These are phyloP conservation scores for Vitis riparia DNA, from an alignment of 164 flowering plant genomes.

Conservation along the genomic window DNA sequence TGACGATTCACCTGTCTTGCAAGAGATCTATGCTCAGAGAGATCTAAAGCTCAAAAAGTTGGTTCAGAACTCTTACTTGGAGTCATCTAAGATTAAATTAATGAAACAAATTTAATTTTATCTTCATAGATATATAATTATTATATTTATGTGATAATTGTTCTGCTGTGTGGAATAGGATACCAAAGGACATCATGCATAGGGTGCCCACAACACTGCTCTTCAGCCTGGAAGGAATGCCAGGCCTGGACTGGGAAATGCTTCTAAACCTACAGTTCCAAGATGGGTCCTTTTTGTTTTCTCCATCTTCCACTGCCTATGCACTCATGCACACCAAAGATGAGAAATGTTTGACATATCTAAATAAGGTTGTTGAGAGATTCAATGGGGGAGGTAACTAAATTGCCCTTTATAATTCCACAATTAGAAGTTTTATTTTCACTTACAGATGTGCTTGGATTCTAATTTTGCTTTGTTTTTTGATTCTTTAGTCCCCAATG, in stretches of 20 bases:
- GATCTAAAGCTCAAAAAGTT: constrained; percentile 72
- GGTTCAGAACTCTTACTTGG: too few relatives aligned
- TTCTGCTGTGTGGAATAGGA: constrained; percentile 45
- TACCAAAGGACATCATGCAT: constrained; percentile 83
- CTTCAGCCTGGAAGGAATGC: constrained; percentile 93
- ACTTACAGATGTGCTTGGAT: background rate
- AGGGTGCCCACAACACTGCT: constrained; percentile 76
- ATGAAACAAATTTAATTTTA: background rate
- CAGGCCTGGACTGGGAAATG: constrained; percentile 79
- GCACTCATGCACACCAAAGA: constrained; percentile 84
- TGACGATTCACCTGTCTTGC: constrained; percentile 48
- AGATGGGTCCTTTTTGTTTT: constrained; percentile 92
- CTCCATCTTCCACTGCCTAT: constrained; percentile 92
- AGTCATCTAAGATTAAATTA: background rate
- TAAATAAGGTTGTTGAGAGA: constrained; percentile 44
- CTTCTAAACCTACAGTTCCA: constrained; percentile 62
- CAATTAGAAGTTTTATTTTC: too few relatives aligned
- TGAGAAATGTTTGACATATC: constrained; percentile 60
- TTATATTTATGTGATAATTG: background rate
- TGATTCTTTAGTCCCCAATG: constrained; percentile 53
- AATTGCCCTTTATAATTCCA: too few relatives aligned
- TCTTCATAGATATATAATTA: background rate
- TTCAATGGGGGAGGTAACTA: constrained; percentile 88
- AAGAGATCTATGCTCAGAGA: constrained; percentile 60
- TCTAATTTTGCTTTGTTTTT: constrained; percentile 2